Evolutionary conservation across 305 asterid species (phyloP), one percentile per base, ranked within the genome.

Genomic region (Striga hermonthica): DNA sequence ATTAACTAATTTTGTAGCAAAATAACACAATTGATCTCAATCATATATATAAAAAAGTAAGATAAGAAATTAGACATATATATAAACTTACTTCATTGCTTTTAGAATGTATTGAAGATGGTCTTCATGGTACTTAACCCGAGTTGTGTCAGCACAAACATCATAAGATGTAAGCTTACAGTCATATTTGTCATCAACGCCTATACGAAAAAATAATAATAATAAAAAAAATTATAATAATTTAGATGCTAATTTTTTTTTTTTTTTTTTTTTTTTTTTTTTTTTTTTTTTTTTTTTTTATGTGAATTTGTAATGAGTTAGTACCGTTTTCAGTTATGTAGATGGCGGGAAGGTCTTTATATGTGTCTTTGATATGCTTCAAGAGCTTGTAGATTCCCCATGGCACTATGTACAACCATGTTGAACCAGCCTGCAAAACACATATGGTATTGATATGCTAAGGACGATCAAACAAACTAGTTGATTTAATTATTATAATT

Each of bases 311-410:
- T 14, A 15, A 6, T 54, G 35, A 31, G 12, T 15, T 52, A 3
- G 13, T 73, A 80, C 88, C 86, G 63, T 83, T 83, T 60, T 81
- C 89, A 0, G 84, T 78, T 55, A 83, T 81, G 68, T 81, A 79
- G 57, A 83, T 76, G 7, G 79, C 69, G n/a, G 78, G 88, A 35
- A 71, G 71, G 65, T 80, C 67, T 31, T 72, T 53, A 62, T 83
- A 83, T 14, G 69, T 65, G 14, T 73, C 13, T 52, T 78, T 73
- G 5, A 83, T 62, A 16, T 69, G 53, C 43, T 76, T 77, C 78
- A 83, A 59, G 44, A 76, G 80, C 70, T 75, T 78, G 66, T 75
- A 71, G 6, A 83, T 54, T 59, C 89, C 89, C 70, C 77, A 62
- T 38, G 87, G 84, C 73, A 72, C 82, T 34, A 78, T 69, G 72